A percentile compares a stretch with the other conserved stretches of the same genome.
Conservation (phyloP, 768 basidiomycete genomes). For the Pleurotus pulmonarius region DNA sequence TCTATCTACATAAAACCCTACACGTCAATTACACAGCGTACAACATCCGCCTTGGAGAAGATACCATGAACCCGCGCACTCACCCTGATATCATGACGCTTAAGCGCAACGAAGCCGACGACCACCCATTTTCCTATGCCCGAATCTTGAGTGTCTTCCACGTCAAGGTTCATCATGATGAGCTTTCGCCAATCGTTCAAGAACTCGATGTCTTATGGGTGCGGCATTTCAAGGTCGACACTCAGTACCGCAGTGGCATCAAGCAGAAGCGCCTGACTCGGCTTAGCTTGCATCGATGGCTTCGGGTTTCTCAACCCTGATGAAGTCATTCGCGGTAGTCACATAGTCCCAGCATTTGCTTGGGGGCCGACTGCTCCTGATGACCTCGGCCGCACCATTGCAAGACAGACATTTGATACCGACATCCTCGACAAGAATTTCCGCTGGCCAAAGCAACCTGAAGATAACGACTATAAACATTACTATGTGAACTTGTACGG, state of each 20-base stretch:
- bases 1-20: constrained; percentile 18
- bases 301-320: constrained; percentile 33
- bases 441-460: too few species aligned
- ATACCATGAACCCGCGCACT: constrained; percentile 30
- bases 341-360: constrained; percentile 29
- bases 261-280: constrained; percentile 11
- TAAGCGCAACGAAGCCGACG: background rate
- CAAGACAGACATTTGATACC: constrained; percentile 6
- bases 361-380: constrained; percentile 16
- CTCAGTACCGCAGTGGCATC: background rate
- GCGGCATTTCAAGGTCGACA: constrained; percentile 18
- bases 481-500: too few species aligned
- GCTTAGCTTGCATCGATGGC: constrained; percentile 20
- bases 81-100: constrained; percentile 30
- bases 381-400: constrained; percentile 15
- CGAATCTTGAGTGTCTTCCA: constrained; percentile 27
- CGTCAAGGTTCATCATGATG: constrained; percentile 16
- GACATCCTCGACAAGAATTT: too few species aligned
- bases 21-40: constrained; percentile 39
- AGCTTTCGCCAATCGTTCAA: background rate
- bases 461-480: too few species aligned
- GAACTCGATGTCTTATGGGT: constrained; percentile 25
- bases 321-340: constrained; percentile 25
- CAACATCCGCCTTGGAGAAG: constrained; percentile 32
- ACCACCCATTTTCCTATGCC: constrained; percentile 27